Conservation (phyloP, 169 alveolate genomes). For the Eimeria necatrix region DNA sequence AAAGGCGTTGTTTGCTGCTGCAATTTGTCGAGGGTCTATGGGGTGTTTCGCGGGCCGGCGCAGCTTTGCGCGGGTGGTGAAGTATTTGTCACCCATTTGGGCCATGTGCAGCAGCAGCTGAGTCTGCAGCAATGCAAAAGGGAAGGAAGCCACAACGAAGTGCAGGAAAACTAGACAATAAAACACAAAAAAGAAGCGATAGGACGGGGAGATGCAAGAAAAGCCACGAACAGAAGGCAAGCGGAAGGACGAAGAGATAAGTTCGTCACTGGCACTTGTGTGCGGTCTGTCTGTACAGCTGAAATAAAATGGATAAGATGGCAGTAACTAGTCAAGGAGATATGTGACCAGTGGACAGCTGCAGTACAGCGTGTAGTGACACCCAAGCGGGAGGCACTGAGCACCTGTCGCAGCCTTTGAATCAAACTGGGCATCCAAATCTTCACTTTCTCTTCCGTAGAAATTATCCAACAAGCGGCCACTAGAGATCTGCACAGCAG, state of each 20-base stretch:
- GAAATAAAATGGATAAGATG: too few species aligned
- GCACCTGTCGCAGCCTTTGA: conserved; percentile 80
- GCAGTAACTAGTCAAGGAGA: too few species aligned
- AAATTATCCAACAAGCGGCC: conserved; percentile 80
- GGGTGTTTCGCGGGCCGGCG: conserved; percentile 41
- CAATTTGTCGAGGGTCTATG: conserved; percentile 46
- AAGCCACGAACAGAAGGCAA: too few species aligned
- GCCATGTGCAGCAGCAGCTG: conserved; percentile 66
- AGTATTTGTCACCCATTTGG: conserved; percentile 30
- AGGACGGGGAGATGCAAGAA: too few species aligned
- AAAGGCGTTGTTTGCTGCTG: conserved; percentile 66
- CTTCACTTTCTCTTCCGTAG: conserved; percentile 73
- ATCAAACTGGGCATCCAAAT: conserved; percentile 80
- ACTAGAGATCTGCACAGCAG: conserved; percentile 43
- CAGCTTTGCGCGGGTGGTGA: not conserved
- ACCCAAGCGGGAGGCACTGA: not conserved
- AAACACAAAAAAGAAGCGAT: not conserved
- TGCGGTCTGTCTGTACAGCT: too few species aligned
- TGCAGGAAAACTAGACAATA: not conserved
- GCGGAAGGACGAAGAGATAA: too few species aligned
- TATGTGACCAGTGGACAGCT: too few species aligned
- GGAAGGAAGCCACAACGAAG: not conserved
- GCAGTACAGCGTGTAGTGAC: too few species aligned
- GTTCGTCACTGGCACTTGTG: too few species aligned
- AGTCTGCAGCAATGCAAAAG: not conserved